A percentile compares a stretch with the other conserved stretches of the same genome.
Conservation (phyloP, 176 grass and related monocot species). For the Triticum turgidum region DNA sequence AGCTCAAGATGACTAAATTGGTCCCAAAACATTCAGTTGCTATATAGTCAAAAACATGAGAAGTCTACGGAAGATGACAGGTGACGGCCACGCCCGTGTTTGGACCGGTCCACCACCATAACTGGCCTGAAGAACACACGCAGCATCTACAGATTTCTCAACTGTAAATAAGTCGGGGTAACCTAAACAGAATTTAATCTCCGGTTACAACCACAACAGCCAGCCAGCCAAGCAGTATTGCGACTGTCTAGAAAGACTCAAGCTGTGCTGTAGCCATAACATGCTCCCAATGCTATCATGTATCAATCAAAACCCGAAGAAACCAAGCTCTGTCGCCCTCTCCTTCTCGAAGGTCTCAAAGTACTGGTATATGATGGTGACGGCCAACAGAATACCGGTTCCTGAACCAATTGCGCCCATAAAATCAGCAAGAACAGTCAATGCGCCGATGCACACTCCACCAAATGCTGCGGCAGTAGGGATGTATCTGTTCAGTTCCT, state of each 20-base stretch:
- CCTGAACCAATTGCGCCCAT: slow-evolving; percentile 63
- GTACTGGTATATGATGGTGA: slow-evolving; percentile 59
- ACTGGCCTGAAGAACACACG: slow-evolving; percentile 23
- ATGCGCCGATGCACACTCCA: slow-evolving; percentile 52
- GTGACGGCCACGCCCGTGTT: slow-evolving; percentile 22
- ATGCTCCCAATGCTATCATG: neutral
- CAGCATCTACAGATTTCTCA: slow-evolving; percentile 32
- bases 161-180: slow-evolving; percentile 35
- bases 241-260: slow-evolving; percentile 24
- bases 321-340: slow-evolving; percentile 49
- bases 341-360: slow-evolving; percentile 59
- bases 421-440: slow-evolving; percentile 57
- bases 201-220: slow-evolving; percentile 42
- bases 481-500: slow-evolving; percentile 58
- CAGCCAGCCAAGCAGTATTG: slow-evolving; percentile 1
- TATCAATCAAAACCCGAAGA: slow-evolving; percentile 83
- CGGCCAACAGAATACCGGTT: slow-evolving; percentile 56
- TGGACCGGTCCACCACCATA: slow-evolving; percentile 22
- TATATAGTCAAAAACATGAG: slow-evolving; percentile 43
- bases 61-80: slow-evolving; percentile 6
- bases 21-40: slow-evolving; percentile 39
- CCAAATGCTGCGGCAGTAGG: slow-evolving; percentile 58
- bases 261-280: slow-evolving; percentile 14
- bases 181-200: slow-evolving; percentile 55
- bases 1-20: slow-evolving; percentile 32